Evolutionary conservation across 306 rosid genomes (phyloP).

Genomic region (Cicer judaicum): DNA sequence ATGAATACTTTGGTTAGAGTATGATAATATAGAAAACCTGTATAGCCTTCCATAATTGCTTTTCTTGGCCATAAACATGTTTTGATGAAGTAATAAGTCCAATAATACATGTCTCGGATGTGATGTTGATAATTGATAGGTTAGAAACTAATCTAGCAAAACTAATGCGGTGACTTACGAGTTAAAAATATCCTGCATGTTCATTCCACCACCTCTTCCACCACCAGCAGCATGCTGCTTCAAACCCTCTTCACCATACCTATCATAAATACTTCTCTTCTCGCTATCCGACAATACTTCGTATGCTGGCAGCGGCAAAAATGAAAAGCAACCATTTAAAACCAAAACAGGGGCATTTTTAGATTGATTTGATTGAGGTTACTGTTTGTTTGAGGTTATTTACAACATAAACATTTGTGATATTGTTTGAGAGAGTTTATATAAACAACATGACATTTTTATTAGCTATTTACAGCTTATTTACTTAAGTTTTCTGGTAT

Average conservation of each 20-base stretch:
- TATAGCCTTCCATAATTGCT: conserved; percentile 11
- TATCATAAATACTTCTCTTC: conserved; percentile 85
- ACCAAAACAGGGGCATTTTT: neutral
- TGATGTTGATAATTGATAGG: neutral
- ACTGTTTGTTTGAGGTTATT: neutral
- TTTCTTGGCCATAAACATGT: neutral
- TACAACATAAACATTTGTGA: neutral
- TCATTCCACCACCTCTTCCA: conserved; percentile 92
- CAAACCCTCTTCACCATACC: conserved; percentile 91
- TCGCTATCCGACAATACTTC: conserved; percentile 88
- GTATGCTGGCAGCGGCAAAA: conserved; percentile 59
- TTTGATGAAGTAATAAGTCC: neutral
- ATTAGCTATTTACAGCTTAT: neutral
- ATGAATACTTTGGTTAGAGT: conserved; percentile 22
- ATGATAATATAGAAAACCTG: neutral
- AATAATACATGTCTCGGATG: neutral
- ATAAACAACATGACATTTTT: neutral
- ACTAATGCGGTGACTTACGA: conserved; percentile 58
- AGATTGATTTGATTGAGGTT: neutral
- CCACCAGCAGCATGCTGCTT: conserved; percentile 97
- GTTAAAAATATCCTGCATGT: conserved; percentile 84
- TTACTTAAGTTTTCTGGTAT: neutral
- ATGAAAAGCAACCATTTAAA: conserved; percentile 32
- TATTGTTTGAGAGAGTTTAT: neutral
- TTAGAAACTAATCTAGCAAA: conserved; percentile 3